Evolutionary conservation across 345 rosid genomes (phyloP).

Genomic region (Mallotus nudiflorus): DNA sequence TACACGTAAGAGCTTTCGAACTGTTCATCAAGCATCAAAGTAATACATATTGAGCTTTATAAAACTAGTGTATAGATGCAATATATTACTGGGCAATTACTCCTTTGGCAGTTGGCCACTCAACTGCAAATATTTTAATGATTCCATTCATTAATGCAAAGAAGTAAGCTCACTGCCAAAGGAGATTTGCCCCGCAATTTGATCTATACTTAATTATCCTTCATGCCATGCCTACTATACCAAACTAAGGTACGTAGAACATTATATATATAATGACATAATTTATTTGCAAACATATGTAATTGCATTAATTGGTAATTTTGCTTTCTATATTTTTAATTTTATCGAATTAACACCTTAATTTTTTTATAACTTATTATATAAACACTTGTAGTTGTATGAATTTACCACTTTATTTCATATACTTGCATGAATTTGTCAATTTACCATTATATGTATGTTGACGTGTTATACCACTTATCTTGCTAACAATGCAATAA

Average conservation of each 20-base stretch:
- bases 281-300: too few species aligned
- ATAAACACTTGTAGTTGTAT: too few species aligned
- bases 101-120: conserved; percentile 30
- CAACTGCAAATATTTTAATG: neutral
- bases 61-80: conserved; percentile 17
- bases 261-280: too few species aligned
- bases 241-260: neutral
- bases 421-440: too few species aligned
- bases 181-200: conserved; percentile 41
- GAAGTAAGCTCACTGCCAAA: conserved; percentile 36
- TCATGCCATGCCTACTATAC: neutral
- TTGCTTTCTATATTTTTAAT: too few species aligned
- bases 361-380: too few species aligned
- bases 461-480: too few species aligned
- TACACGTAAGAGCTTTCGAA: neutral
- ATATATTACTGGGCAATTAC: conserved; percentile 27
- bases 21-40: conserved; percentile 5
- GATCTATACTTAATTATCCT: conserved; percentile 13
- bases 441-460: too few species aligned
- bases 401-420: too few species aligned
- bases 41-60: neutral
- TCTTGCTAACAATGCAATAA: too few species aligned
- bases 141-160: neutral
- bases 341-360: too few species aligned
- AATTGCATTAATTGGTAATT: too few species aligned